Evolutionary conservation across 1,139 yeast genomes (phyloP), one percentile per base, ranked within the genome.

Genomic region (Nakaseomyces bracarensis): DNA sequence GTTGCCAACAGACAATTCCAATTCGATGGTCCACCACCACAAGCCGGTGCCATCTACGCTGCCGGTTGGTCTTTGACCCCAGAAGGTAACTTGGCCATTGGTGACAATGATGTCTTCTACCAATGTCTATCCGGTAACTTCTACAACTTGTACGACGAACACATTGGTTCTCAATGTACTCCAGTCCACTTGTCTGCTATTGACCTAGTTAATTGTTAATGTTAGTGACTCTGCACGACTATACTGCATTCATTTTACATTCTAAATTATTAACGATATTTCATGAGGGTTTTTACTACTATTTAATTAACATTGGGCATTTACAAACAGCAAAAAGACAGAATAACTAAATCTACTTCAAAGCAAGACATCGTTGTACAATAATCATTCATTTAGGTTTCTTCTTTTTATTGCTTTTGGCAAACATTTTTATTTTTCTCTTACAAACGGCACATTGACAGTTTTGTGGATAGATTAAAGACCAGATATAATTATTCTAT

Each of bases 1-100:
- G 91, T 82, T 56, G 82, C 89, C 48, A 81, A 81, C 80, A 75
- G 81, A 70, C 91, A 82, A 71, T 81, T 82, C 80, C 91, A 82
- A 71, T 82, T 82, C 58, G 91, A 82, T 62, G 89, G 89, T 64
- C 91, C 89, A 54, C 86, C 87, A 67, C 87, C 89, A 57, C 91
- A 82, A 72, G 87, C 89, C 44, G 91, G 89, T 65, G 72, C 86
- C 52, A 77, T 81, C 63, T 80, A 77, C 66, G 89, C 89, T 62
- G 83, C 77, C 47, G 89, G 91, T 52, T 82, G 89, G 89, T 70
- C 82, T 39, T 65, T 79, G 52, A 70, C 79, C 44, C 54, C 61
- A 45, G 81, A 76, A 43, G 85, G 85, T 54, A 61, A 68, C 69
- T 76, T 82, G 61, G 84, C 85, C 46, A 68, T 82, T 53, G 91